phyloP scores from a whole-genome alignment of 192 early-diverging fungal genomes.

The Phlyctochytrium planicorne region DNA sequence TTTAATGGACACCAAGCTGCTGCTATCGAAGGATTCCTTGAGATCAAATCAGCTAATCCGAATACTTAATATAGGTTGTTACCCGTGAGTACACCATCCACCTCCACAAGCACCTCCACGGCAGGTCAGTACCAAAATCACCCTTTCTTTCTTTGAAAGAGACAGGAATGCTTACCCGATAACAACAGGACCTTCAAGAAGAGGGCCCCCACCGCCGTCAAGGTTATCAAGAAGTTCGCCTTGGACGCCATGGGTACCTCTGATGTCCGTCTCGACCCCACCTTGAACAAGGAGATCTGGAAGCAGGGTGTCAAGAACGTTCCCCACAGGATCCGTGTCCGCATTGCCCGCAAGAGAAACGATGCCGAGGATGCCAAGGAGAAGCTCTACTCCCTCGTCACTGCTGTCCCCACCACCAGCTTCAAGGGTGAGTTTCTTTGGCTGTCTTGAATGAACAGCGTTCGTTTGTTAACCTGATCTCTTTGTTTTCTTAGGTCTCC shows the following conservation, averaged over 20 bases:
- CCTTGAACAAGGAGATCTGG: conserved; percentile 96
- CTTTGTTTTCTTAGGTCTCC: conserved; percentile 27
- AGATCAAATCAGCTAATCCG: not conserved
- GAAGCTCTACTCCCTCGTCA: conserved; percentile 96
- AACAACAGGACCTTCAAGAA: conserved; percentile 85
- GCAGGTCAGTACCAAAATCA: conserved; percentile 48
- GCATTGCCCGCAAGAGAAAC: conserved; percentile 93
- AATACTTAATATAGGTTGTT: conserved; percentile 83
- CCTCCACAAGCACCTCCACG: conserved; percentile 92
- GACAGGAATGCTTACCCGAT: not conserved
- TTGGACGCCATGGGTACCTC: conserved; percentile 90
- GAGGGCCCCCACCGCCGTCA: conserved; percentile 93
- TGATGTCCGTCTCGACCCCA: conserved; percentile 95
- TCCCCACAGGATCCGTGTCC: conserved; percentile 93
- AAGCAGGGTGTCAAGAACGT: conserved; percentile 89
- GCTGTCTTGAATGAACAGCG: not conserved
- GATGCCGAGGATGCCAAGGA: conserved; percentile 95
- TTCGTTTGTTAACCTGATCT: not conserved
- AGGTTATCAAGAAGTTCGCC: conserved; percentile 90
- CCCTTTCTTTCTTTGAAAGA: not conserved
- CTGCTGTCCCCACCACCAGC: conserved; percentile 76
- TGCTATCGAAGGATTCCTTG: too few species aligned
- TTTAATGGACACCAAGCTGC: too few species aligned
- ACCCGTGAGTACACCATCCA: conserved; percentile 99
- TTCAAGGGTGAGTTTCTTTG: conserved; percentile 78